Evolutionary conservation across 2,329 filamentous ascomycete species (phyloP).

Genomic region (Zymoseptoria pseudotritici): DNA sequence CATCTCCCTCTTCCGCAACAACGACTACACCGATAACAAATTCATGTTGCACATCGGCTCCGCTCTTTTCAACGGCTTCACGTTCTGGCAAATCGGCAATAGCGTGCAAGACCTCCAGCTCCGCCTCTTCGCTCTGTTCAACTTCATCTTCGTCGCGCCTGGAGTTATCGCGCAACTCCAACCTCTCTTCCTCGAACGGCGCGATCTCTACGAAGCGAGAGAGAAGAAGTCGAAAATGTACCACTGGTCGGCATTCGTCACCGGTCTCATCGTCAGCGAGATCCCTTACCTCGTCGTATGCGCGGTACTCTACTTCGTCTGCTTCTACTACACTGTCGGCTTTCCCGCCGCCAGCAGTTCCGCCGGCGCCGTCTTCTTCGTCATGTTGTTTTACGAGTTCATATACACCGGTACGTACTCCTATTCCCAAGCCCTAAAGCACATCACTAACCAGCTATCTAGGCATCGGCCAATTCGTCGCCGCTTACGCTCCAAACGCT

Average conservation of each 20-base stretch:
- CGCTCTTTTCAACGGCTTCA: constrained; percentile 43
- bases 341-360: constrained; percentile 38
- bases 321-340: constrained; percentile 18
- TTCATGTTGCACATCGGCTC: constrained; percentile 48
- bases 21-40: constrained; percentile 60
- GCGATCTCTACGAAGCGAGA: constrained; percentile 51
- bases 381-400: constrained; percentile 52
- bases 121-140: constrained; percentile 28
- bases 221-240: constrained; percentile 61
- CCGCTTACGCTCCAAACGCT: constrained; percentile 36
- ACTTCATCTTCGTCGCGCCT: constrained; percentile 28
- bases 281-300: constrained; percentile 58
- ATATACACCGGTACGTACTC: constrained; percentile 33
- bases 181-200: constrained; percentile 51
- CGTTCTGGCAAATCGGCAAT: constrained; percentile 39
- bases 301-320: constrained; percentile 42
- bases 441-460: neutral
- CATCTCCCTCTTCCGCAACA: constrained; percentile 55
- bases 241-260: constrained; percentile 64
- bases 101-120: constrained; percentile 32
- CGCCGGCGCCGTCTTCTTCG: constrained; percentile 38
- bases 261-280: constrained; percentile 63
- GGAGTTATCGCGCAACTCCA: constrained; percentile 50
- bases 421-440: neutral
- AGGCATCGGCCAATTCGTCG: constrained; percentile 50